These are phyloP conservation scores for Evernia prunastri DNA, from an alignment of 495 filamentous ascomycete genomes.

Conservation along the genomic window DNA sequence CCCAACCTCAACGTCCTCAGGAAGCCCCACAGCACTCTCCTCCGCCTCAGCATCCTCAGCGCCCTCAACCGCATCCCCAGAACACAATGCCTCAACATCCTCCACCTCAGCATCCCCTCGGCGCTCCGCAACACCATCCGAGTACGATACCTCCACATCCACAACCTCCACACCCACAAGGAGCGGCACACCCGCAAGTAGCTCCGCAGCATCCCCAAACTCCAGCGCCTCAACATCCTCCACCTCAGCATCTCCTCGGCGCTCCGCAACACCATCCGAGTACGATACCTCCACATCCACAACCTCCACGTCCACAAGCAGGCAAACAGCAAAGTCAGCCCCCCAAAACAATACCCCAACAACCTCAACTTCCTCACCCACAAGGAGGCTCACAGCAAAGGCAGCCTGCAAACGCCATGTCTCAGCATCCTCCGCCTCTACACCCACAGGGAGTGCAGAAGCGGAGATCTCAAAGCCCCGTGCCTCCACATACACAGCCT, in stretches of 20 bases:
- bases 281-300: no score
- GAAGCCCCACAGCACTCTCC: neutral
- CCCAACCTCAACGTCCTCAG: neutral
- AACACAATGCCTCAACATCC: neutral
- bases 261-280: neutral
- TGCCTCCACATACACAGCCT: neutral
- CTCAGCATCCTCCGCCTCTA: neutral
- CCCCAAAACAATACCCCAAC: no score
- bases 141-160: neutral
- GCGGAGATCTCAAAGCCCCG: neutral
- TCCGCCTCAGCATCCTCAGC: neutral
- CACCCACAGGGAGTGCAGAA: neutral
- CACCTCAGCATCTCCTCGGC: neutral
- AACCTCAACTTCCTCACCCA: neutral
- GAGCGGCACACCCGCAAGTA: neutral
- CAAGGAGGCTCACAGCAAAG: neutral
- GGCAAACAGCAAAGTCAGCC: slow-evolving; percentile 1
- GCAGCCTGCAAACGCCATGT: neutral
- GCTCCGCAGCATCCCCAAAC: neutral
- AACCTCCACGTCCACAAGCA: neutral
- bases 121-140: neutral
- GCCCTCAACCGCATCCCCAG: neutral
- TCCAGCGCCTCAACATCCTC: neutral
- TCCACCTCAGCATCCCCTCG: slow-evolving; percentile 1
- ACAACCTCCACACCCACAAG: neutral